Percentiles rank a stretch among this genome's conserved stretches.
Conservation (phyloP, 192 early-diverging fungal genomes). For the Oehlia diaphana region DNA sequence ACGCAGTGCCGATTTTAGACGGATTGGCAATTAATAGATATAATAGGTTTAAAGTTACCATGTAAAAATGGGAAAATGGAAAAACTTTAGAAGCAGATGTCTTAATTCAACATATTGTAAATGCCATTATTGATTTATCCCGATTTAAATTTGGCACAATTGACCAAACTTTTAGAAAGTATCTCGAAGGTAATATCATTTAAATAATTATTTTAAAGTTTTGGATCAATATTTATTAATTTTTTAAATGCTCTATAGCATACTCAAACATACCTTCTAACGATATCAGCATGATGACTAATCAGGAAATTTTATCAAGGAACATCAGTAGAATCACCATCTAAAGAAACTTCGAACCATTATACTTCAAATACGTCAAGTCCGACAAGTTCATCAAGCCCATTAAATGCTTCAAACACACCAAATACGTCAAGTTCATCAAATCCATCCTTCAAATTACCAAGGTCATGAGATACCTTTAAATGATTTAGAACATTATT, state of each 20-base stretch:
- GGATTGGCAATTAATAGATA: no score
- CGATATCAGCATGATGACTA: conserved; percentile 80
- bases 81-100: conserved; percentile 72
- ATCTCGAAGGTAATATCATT: conserved; percentile 59
- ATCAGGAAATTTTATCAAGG: conserved; percentile 76
- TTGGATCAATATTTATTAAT: conserved; percentile 4
- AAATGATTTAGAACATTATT: conserved; percentile 48
- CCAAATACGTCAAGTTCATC: neutral
- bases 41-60: conserved; percentile 62
- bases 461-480: conserved; percentile 46
- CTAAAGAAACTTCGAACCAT: conserved; percentile 4
- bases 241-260: conserved; percentile 21
- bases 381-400: neutral
- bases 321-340: conserved; percentile 36
- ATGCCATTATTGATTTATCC: conserved; percentile 55
- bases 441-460: conserved; percentile 1
- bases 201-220: neutral
- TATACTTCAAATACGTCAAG: neutral
- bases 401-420: no score
- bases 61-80: conserved; percentile 67
- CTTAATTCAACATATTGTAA: conserved; percentile 73
- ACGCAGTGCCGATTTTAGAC: no score
- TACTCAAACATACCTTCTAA: conserved; percentile 45
- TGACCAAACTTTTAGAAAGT: conserved; percentile 67
- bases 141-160: conserved; percentile 72